A percentile compares a stretch with the other conserved stretches of the same genome.
Conservation (phyloP, 345 rosid genomes). For the Euclidium syriacum region DNA sequence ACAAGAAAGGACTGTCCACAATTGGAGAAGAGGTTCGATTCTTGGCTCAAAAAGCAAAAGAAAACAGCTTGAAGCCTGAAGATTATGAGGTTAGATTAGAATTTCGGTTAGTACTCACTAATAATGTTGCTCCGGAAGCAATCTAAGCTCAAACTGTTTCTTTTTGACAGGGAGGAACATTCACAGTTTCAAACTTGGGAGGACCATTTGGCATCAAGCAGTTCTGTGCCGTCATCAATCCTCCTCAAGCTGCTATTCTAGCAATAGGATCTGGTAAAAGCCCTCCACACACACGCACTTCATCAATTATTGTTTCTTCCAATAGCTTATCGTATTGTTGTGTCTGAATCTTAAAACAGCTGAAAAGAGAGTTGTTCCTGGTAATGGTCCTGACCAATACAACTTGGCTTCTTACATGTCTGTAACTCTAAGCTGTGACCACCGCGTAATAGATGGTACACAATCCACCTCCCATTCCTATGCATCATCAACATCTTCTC, state of each 20-base stretch:
- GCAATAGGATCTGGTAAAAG: constrained; percentile 88
- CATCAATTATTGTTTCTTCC: neutral
- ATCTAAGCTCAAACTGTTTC: neutral
- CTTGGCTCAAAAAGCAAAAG: constrained; percentile 81
- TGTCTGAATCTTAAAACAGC: constrained; percentile 44
- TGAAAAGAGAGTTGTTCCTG: constrained; percentile 82
- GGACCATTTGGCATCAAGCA: constrained; percentile 97
- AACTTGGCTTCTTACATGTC: constrained; percentile 78
- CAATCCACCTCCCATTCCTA: neutral
- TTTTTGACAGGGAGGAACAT: constrained; percentile 82
- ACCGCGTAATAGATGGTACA: constrained; percentile 93
- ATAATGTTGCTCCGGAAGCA: neutral
- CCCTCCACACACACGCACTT: neutral
- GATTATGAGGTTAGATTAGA: constrained; percentile 65
- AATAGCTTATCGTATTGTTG: neutral
- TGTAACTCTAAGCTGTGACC: constrained; percentile 91
- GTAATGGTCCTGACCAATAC: constrained; percentile 58
- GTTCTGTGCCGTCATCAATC: constrained; percentile 90
- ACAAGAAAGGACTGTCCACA: constrained; percentile 79
- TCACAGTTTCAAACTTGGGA: constrained; percentile 92
- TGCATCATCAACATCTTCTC: neutral
- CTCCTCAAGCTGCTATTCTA: constrained; percentile 94
- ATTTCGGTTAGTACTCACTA: neutral
- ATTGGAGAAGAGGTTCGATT: constrained; percentile 69
- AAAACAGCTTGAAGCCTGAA: constrained; percentile 81